phyloP scores from a whole-genome alignment of 139 green algal genomes.

The Tetraselmis chui region DNA sequence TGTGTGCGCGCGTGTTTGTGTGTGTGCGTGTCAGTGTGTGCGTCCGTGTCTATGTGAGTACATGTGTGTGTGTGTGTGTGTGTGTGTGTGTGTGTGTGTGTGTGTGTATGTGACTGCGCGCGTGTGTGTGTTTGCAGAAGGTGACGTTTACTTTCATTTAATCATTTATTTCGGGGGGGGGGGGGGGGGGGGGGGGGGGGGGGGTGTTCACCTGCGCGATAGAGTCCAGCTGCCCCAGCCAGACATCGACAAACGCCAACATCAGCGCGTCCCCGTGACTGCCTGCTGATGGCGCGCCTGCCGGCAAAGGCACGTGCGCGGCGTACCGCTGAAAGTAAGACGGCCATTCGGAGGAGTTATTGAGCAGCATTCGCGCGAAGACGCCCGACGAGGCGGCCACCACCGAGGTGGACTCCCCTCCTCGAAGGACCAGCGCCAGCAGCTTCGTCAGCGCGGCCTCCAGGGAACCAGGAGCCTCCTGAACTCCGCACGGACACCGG shows the following conservation, averaged over 20 bases:
- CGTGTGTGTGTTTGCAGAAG: too few species aligned
- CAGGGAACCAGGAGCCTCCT: not conserved
- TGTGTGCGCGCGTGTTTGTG: too few species aligned
- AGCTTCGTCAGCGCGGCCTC: not conserved
- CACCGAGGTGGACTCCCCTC: not conserved
- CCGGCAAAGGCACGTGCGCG: not conserved
- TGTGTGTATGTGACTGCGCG: too few species aligned
- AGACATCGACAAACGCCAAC: conserved; percentile 48
- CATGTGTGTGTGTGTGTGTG: too few species aligned
- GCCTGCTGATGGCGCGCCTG: not conserved
- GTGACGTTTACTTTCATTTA: too few species aligned
- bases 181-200: too few species aligned
- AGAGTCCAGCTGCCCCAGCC: conserved; percentile 43
- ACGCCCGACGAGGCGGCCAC: not conserved
- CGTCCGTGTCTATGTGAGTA: too few species aligned
- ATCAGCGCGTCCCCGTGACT: conserved; percentile 2
- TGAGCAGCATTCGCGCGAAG: conserved; percentile 1
- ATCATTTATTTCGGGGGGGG: too few species aligned
- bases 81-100: too few species aligned
- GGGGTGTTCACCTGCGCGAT: not conserved
- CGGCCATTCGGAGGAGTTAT: not conserved
- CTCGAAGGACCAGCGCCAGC: not conserved
- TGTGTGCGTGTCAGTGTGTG: too few species aligned
- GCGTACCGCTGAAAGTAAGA: not conserved
- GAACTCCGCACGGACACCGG: too few species aligned